A percentile compares a stretch with the other conserved stretches of the same genome.
phyloP scores from a whole-genome alignment of 805 yeast species.

The Pichia membranifaciens region DNA sequence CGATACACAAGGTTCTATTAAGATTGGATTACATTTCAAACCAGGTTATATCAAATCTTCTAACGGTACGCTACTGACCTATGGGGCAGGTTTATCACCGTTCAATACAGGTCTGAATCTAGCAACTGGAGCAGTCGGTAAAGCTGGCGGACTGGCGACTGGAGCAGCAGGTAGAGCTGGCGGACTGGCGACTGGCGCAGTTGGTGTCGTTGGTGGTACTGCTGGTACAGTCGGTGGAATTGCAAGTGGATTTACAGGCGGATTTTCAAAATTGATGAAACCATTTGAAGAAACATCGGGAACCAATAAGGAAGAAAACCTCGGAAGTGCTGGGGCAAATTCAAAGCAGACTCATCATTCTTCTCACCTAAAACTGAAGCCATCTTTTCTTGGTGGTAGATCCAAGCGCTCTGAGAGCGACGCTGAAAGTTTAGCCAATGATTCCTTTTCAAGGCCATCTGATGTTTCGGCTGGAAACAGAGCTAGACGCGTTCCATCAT shows the following conservation, averaged over 20 bases:
- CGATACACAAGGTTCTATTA: slow-evolving; percentile 59
- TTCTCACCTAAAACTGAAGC: neutral
- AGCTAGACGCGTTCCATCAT: slow-evolving; percentile 1
- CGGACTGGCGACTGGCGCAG: slow-evolving; percentile 35
- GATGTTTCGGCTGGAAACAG: slow-evolving; percentile 2
- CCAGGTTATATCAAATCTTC: slow-evolving; percentile 70
- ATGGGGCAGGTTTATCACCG: slow-evolving; percentile 29
- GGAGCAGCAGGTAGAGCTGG: slow-evolving; percentile 37
- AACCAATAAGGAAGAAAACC: neutral
- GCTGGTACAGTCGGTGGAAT: slow-evolving; percentile 41
- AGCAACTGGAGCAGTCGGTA: slow-evolving; percentile 39
- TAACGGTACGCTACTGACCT: slow-evolving; percentile 40
- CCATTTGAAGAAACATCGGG: neutral
- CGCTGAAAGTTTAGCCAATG: neutral
- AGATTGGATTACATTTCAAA: slow-evolving; percentile 46
- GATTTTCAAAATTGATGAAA: slow-evolving; percentile 21
- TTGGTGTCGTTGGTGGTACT: slow-evolving; percentile 37
- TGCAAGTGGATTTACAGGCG: slow-evolving; percentile 39
- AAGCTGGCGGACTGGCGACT: slow-evolving; percentile 41
- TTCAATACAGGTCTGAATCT: neutral
- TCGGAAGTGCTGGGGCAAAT: neutral
- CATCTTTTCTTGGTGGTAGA: neutral
- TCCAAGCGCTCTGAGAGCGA: neutral
- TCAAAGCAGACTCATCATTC: neutral
- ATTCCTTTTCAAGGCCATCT: neutral